Evolutionary conservation across 2,329 filamentous ascomycete species (phyloP), one percentile per base, ranked within the genome.

Genomic region (Lachnellula hyalina): DNA sequence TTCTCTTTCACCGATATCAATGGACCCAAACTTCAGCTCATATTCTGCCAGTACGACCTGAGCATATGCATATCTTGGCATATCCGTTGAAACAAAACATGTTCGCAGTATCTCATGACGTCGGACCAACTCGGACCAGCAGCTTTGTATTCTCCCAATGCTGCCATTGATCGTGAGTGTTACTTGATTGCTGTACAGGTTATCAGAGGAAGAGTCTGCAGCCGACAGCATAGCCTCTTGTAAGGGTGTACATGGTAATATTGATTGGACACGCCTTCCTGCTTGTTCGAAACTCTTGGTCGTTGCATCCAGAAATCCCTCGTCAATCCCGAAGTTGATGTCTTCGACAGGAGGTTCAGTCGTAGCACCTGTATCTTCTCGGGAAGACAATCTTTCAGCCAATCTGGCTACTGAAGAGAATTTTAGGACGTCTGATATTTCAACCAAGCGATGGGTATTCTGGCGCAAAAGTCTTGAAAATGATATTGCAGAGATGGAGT

Each of bases 191-290:
- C 80, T 83, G 67, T 96, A 96, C 2, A 83, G 76, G 1, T 72
- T 71, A 11, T 73, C 68, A 1, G 70, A 70, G 2, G 58, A 74
- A 63, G 72, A 72, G 4, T 69, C 61, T 25, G 72, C 72, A 8
- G 82, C 80, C 2, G 84, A 85, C 0, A 96, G 75, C 90, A 96
- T 96, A 0, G 86, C 87, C 72, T 95, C 88, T 68, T 96, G 92
- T 0, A 96, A 73, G 0, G 91, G 88, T 1, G 90, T 95, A 67
- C 92, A 96, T 0, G 91, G 91, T 5, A 92, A 72, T 8, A 96
- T 76, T 1, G 73, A 75, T 32, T 79, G 71, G 2, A 87, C 73
- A 0, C 61, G 45, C 4, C 69, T 60, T 21, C 66, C 58, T 25
- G 45, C 49, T 12, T 50, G 34, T 14, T 48, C n/a, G 50, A 69